phyloP scores from a whole-genome alignment of 2,329 filamentous ascomycete species.

The Trichophyton verrucosum region DNA sequence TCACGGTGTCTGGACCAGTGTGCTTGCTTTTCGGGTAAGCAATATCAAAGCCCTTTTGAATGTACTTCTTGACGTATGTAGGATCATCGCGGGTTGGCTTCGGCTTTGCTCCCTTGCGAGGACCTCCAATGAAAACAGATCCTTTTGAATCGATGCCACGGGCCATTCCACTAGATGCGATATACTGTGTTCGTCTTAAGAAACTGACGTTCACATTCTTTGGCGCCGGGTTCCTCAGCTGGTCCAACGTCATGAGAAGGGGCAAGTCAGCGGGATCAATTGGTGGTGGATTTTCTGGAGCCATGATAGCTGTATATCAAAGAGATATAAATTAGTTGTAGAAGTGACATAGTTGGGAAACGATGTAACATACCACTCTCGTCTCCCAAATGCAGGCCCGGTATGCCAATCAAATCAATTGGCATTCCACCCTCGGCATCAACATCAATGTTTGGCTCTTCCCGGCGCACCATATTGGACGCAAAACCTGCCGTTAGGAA shows the following conservation, averaged over 20 bases:
- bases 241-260: conserved; percentile 69
- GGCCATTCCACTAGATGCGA: conserved; percentile 35
- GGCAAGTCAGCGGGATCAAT: conserved; percentile 74
- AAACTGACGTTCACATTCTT: conserved; percentile 76
- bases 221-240: conserved; percentile 71
- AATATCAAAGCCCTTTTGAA: conserved; percentile 52
- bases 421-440: conserved; percentile 98
- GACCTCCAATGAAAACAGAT: conserved; percentile 15
- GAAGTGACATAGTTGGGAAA: neutral
- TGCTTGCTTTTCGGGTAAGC: conserved; percentile 51
- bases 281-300: conserved; percentile 55
- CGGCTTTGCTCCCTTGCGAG: conserved; percentile 19
- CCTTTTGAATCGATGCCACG: conserved; percentile 24
- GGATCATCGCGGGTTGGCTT: conserved; percentile 43
- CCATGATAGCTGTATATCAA: conserved; percentile 57
- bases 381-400: conserved; percentile 87
- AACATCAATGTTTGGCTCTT: conserved; percentile 89
- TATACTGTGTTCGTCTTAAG: conserved; percentile 91
- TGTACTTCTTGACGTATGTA: conserved; percentile 47
- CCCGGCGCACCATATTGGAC: conserved; percentile 75
- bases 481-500: conserved; percentile 88
- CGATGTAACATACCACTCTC: conserved; percentile 57
- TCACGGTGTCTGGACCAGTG: conserved; percentile 43
- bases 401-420: conserved; percentile 86
- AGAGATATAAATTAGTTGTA: neutral